Evolutionary conservation across 352 stramenopile species (phyloP), one percentile per base, ranked within the genome.

Genomic region (Pythium sp.): DNA sequence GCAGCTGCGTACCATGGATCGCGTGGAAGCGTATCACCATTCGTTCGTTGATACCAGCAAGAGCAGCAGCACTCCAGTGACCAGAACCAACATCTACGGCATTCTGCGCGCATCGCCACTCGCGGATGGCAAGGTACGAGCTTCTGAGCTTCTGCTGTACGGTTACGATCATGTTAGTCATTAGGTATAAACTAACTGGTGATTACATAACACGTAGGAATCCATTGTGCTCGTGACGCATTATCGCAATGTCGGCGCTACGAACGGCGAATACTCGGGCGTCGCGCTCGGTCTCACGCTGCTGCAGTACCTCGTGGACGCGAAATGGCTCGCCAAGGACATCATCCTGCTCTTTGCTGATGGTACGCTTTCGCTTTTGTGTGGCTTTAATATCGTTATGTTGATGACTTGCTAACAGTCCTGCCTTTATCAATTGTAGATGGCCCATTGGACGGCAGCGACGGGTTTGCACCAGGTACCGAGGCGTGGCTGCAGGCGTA

Each of bases 281-380:
- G 69, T 94, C 30, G 64, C 81, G 5, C 57, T 94, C 28, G 83
- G 82, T 1, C 58, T 95, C 11, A 80, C 75, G 26, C 62, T 95
- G 62, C 71, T 95, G 4, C 68, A 84, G 38, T 84, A 87, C 64
- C 78, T 95, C 53, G 68, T 74, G 1, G 69, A 71, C 28, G 83
- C 75, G 6, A 90, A 87, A 54, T 95, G 87, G 87, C 77, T 95
- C 56, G 86, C 87, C 14, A 95, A 95, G 58, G 84, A 95, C 51
- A 71, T 95, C n/a, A 83, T 94, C 58, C 67, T 95, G 20, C 76
- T 95, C 28, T 80, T 87, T 65, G 72, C 87, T 9, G 87, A 95
- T 34, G 85, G 87, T 94, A 57, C 57, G 67, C 9, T 15, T 46
- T 46, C 38, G 38, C 38, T 46, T 20, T 46, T 36, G 28, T 49